Conservation (phyloP, 2,329 filamentous ascomycete genomes). For the Aspergillus intermedius region DNA sequence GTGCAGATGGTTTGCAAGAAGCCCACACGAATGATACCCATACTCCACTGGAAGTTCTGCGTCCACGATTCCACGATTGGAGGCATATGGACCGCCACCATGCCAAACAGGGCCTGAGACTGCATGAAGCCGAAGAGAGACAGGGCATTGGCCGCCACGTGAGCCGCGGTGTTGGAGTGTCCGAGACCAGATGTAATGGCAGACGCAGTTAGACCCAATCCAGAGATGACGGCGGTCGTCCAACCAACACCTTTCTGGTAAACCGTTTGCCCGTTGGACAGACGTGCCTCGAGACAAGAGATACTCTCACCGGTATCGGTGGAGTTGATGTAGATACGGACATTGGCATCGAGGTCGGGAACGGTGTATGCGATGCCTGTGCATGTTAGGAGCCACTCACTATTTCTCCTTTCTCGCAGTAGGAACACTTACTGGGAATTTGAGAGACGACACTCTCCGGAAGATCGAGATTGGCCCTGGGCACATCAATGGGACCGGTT, state of each 20-base stretch:
- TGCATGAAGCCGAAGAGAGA: constrained; percentile 96
- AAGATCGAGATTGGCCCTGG: constrained; percentile 60
- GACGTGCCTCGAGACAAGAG: constrained; percentile 78
- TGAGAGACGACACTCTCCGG: constrained; percentile 50
- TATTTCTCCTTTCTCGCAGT: neutral
- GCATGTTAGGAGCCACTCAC: constrained; percentile 4
- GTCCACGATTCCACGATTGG: constrained; percentile 90
- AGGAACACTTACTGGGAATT: constrained; percentile 56
- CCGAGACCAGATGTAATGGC: constrained; percentile 84
- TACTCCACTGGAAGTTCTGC: constrained; percentile 96
- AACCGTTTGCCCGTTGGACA: constrained; percentile 90
- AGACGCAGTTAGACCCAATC: constrained; percentile 73
- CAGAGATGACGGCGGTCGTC: constrained; percentile 81
- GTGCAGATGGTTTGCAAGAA: constrained; percentile 86
- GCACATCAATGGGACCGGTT: constrained; percentile 69
- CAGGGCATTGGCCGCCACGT: constrained; percentile 86
- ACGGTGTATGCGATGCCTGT: constrained; percentile 75
- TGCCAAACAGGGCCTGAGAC: constrained; percentile 82
- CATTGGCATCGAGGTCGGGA: constrained; percentile 81
- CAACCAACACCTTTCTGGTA: constrained; percentile 83
- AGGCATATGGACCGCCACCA: constrained; percentile 72
- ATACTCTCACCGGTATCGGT: constrained; percentile 58
- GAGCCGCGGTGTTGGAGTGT: constrained; percentile 87
- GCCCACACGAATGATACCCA: constrained; percentile 84
- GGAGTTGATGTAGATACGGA: constrained; percentile 73